phyloP scores from a whole-genome alignment of 1,139 yeast genomes.

The Meyerozyma athensensis region DNA sequence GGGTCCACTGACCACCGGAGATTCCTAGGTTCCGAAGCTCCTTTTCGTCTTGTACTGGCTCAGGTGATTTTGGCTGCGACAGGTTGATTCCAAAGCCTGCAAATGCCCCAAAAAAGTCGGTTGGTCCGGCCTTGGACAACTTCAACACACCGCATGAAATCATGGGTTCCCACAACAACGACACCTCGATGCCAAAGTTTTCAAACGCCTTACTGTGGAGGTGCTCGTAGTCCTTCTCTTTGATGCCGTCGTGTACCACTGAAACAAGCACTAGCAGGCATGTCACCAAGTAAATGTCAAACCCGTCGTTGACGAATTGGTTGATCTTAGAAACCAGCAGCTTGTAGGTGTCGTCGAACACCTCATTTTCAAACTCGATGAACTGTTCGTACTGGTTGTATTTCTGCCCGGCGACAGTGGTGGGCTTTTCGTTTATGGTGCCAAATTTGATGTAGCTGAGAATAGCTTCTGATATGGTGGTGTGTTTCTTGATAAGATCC shows the following conservation, averaged over 20 bases:
- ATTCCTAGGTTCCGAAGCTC: slow-evolving; percentile 22
- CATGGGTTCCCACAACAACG: slow-evolving; percentile 25
- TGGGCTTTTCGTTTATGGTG: slow-evolving; percentile 18
- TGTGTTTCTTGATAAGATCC: slow-evolving; percentile 67
- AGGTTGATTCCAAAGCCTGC: slow-evolving; percentile 10
- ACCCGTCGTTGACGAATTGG: slow-evolving; percentile 42
- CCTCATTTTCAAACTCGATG: slow-evolving; percentile 70
- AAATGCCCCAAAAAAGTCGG: slow-evolving; percentile 29
- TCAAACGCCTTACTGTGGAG: slow-evolving; percentile 49
- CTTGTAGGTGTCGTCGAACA: slow-evolving; percentile 55
- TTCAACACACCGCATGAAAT: slow-evolving; percentile 23
- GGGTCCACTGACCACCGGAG: slow-evolving; percentile 29
- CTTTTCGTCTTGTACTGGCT: slow-evolving; percentile 1
- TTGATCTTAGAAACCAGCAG: slow-evolving; percentile 45
- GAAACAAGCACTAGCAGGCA: slow-evolving; percentile 52
- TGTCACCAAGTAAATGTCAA: slow-evolving; percentile 35
- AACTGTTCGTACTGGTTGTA: slow-evolving; percentile 45
- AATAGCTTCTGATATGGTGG: slow-evolving; percentile 67
- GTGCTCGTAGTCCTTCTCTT: slow-evolving; percentile 50
- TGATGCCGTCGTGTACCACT: slow-evolving; percentile 59
- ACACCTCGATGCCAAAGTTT: slow-evolving; percentile 54
- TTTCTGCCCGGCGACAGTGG: slow-evolving; percentile 12
- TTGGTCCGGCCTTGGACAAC: slow-evolving; percentile 17
- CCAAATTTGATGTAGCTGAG: slow-evolving; percentile 45
- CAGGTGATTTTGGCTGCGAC: no score